Conservation (phyloP, 2,329 filamentous ascomycete species). For the Curvularia eragrostidis region DNA sequence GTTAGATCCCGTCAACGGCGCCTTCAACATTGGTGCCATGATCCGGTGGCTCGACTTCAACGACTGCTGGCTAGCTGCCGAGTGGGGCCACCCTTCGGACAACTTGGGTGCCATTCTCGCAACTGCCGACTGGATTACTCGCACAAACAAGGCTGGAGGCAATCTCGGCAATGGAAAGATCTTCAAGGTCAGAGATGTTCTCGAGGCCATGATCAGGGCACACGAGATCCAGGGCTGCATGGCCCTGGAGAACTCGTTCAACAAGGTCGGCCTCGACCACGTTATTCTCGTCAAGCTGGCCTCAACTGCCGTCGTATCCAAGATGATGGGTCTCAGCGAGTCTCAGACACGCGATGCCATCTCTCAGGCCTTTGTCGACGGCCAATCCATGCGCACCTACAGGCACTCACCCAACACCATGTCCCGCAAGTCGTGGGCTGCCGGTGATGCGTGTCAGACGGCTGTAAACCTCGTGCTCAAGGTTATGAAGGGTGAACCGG, state of each 20-base stretch:
- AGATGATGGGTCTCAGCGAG: slow-evolving; percentile 90
- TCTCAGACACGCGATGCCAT: slow-evolving; percentile 93
- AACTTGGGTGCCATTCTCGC: slow-evolving; percentile 97
- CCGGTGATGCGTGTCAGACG: slow-evolving; percentile 95
- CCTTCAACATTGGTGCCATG: slow-evolving; percentile 99
- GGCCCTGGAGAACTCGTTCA: slow-evolving; percentile 96
- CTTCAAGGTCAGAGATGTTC: slow-evolving; percentile 85
- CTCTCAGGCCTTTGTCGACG: slow-evolving; percentile 97
- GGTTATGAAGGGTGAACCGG: slow-evolving; percentile 88
- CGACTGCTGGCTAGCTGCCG: slow-evolving; percentile 98
- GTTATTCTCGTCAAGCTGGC: slow-evolving; percentile 98
- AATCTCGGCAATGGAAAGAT: slow-evolving; percentile 74
- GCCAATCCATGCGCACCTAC: slow-evolving; percentile 95
- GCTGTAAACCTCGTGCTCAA: slow-evolving; percentile 91
- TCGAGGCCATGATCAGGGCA: slow-evolving; percentile 98
- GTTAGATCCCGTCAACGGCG: slow-evolving; percentile 92
- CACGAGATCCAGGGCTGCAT: slow-evolving; percentile 98
- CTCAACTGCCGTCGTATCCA: slow-evolving; percentile 89
- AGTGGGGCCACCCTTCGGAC: slow-evolving; percentile 99
- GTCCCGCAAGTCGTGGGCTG: slow-evolving; percentile 99
- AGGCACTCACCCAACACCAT: slow-evolving; percentile 98
- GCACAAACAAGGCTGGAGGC: slow-evolving; percentile 88
- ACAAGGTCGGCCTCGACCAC: slow-evolving; percentile 97
- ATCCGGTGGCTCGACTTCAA: slow-evolving; percentile 99
- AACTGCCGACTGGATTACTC: slow-evolving; percentile 95